Conservation (phyloP, 2,329 filamentous ascomycete genomes). For the Penicillium sumatraense region DNA sequence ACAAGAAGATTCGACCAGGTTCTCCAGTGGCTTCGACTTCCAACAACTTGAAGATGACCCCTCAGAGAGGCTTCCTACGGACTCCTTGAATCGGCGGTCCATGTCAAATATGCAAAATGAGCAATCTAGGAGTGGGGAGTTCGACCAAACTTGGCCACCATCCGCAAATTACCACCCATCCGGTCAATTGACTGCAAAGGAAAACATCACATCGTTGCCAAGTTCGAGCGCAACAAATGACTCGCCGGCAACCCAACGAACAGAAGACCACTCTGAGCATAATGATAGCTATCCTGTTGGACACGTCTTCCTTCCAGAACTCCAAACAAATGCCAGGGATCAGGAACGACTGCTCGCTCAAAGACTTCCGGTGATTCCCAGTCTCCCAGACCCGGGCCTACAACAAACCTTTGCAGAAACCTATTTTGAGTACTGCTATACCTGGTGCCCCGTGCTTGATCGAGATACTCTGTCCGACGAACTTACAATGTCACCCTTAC, state of each 20-base stretch:
- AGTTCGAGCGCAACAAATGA: neutral
- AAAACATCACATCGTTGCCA: neutral
- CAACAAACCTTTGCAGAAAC: constrained; percentile 50
- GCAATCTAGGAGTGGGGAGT: neutral
- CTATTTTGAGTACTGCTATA: constrained; percentile 49
- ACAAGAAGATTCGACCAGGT: neutral
- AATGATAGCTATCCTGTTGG: constrained; percentile 19
- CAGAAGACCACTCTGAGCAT: constrained; percentile 16
- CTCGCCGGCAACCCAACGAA: constrained; percentile 13
- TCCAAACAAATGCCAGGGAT: constrained; percentile 19
- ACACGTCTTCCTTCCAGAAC: constrained; percentile 16
- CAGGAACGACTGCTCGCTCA: constrained; percentile 18
- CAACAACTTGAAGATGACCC: neutral
- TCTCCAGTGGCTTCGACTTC: neutral
- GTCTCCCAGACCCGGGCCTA: constrained; percentile 30
- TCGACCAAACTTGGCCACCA: neutral
- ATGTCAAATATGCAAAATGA: neutral
- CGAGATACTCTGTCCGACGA: constrained; percentile 35
- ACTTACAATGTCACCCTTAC: constrained; percentile 23
- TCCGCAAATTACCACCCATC: neutral
- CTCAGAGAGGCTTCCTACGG: neutral
- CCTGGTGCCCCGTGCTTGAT: constrained; percentile 51
- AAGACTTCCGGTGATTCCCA: constrained; percentile 10
- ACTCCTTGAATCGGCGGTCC: neutral
- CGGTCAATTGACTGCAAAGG: neutral